Conservation (phyloP, 2,329 filamentous ascomycete species). For the Pseudophaeomoniella oleicola region DNA sequence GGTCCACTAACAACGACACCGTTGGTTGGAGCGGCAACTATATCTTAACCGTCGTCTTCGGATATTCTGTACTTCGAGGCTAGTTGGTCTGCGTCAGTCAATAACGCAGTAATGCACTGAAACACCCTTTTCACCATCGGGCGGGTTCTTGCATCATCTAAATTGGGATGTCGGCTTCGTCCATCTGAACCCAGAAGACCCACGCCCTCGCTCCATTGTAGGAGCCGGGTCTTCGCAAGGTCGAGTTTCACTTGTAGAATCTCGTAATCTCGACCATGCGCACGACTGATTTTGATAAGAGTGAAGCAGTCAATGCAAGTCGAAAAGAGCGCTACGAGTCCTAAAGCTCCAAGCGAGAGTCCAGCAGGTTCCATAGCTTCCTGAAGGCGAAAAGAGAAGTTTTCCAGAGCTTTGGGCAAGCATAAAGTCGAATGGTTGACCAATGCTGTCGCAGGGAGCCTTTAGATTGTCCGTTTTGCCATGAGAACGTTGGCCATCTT, state of each 20-base stretch:
- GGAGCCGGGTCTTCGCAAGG: slow-evolving; percentile 1
- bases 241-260: slow-evolving; percentile 2
- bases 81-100: neutral
- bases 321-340: slow-evolving; percentile 22
- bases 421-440: neutral
- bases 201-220: slow-evolving; percentile 1
- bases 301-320: slow-evolving; percentile 26
- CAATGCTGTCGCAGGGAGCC: no score
- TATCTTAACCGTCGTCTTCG: neutral
- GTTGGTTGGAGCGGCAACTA: neutral
- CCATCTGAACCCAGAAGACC: neutral
- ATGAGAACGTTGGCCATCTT: no score
- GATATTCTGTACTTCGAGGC: neutral
- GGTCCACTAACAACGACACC: neutral
- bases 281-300: slow-evolving; percentile 22
- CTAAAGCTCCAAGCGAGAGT: slow-evolving; percentile 16
- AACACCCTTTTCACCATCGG: neutral
- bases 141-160: slow-evolving; percentile 1
- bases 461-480: no score
- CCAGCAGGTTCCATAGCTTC: slow-evolving; percentile 2
- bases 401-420: neutral
- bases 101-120: neutral
- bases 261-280: slow-evolving; percentile 20
- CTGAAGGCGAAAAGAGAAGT: neutral
- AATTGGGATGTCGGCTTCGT: neutral